Conservation (phyloP, 768 basidiomycete species). For the Suillus bovinus region DNA sequence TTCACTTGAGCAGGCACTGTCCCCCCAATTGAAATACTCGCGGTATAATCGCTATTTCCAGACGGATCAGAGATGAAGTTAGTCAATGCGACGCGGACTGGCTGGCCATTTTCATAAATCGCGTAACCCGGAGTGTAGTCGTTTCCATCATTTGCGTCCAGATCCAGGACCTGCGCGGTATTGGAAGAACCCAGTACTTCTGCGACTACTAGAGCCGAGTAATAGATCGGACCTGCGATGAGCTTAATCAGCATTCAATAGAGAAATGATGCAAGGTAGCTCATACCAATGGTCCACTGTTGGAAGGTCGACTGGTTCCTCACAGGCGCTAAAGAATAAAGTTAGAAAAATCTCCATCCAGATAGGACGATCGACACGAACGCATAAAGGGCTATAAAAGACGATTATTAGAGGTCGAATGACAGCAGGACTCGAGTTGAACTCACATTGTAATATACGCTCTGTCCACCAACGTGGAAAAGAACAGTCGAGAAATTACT, state of each 20-base stretch:
- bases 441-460: slow-evolving; percentile 63
- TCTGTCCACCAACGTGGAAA: slow-evolving; percentile 61
- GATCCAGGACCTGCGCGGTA: slow-evolving; percentile 65
- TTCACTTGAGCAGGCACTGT: slow-evolving; percentile 48
- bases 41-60: slow-evolving; percentile 54
- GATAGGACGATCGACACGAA: slow-evolving; percentile 12
- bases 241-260: neutral
- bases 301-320: slow-evolving; percentile 56
- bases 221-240: slow-evolving; percentile 55
- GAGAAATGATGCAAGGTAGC: neutral
- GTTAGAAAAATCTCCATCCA: neutral
- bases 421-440: neutral
- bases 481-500: slow-evolving; percentile 45
- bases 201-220: slow-evolving; percentile 67
- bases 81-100: slow-evolving; percentile 64
- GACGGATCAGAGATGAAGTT: slow-evolving; percentile 68
- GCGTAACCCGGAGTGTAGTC: slow-evolving; percentile 59
- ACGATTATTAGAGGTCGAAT: slow-evolving; percentile 1
- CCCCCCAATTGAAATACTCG: slow-evolving; percentile 49
- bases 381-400: slow-evolving; percentile 39
- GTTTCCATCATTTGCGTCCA: slow-evolving; percentile 50
- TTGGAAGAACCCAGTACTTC: slow-evolving; percentile 71
- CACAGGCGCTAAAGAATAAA: slow-evolving; percentile 44
- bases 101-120: slow-evolving; percentile 69
- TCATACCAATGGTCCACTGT: slow-evolving; percentile 63